Evolutionary conservation across 2,329 filamentous ascomycete species (phyloP), one percentile per base, ranked within the genome.

Genomic region (Colletotrichum chlorophyti): DNA sequence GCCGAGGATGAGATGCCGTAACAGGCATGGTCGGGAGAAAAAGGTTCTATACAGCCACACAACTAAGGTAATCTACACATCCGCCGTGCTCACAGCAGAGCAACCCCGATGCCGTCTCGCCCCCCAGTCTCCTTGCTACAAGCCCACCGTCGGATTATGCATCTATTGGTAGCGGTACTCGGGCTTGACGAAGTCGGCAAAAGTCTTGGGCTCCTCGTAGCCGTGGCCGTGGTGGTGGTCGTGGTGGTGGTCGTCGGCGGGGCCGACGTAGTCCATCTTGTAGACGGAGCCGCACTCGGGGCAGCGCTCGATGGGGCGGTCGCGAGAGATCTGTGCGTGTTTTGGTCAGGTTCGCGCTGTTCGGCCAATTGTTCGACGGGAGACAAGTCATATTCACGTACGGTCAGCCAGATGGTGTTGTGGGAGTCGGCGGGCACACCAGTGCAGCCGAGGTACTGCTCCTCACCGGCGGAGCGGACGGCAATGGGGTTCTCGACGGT

Each of bases 401-500:
- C 91, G 65, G 91, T 91, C 69, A 97, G 86, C 95, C 95, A 99
- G 78, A 88, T 85, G 63, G 94, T 91, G 70, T 83, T 78, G 84
- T 99, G 95, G 38, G 93, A 96, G 82, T 98, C 95, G 68, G 85
- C 94, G 53, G 95, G 95, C 78, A 75, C 91, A 70, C 95, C 95
- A 69, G 95, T 99, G 88, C 95, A 99, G 72, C 95, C 95, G 70
- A 89, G 87, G 76, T 95, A 96, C 81, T 98, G 94, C 87, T 99
- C 95, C 55, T 96, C 91, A 70, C 95, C 95, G 68, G 90, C 93
- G 65, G 93, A 93, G 79, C 89, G 90, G 76, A 99, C 93, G 54
- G 89, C 72, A 74, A 99, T 96, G 68, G 95, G 95, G 80, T 97
- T 83, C 65, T 96, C 85, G 71, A 97, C 76, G 60, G 95, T 98